Evolutionary conservation across 208 protist genomes (phyloP).

Genomic region (Tritrichomonas foetus): DNA sequence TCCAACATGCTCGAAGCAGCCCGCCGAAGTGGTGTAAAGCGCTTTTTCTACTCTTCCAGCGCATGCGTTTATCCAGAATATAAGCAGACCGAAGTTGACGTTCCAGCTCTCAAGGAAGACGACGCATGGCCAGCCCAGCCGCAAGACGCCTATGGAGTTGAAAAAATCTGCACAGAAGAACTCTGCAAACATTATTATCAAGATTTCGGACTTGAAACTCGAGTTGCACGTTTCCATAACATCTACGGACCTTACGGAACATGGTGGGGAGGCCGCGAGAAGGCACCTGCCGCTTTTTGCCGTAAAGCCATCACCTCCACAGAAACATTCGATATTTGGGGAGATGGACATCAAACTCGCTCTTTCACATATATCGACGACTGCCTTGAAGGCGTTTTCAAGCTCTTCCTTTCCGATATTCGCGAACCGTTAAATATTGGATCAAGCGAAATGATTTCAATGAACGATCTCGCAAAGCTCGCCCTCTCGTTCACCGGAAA

Average conservation of each 20-base stretch:
- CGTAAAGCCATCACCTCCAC: constrained; percentile 62
- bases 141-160: constrained; percentile 65
- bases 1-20: constrained; percentile 69
- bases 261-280: constrained; percentile 72
- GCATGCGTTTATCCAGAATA: constrained; percentile 73
- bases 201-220: constrained; percentile 56
- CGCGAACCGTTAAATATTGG: constrained; percentile 69
- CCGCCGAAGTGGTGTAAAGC: constrained; percentile 57
- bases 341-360: constrained; percentile 70
- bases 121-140: constrained; percentile 72
- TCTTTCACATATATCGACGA: constrained; percentile 72
- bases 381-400: constrained; percentile 64
- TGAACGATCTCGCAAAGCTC: constrained; percentile 68
- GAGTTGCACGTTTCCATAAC: constrained; percentile 74
- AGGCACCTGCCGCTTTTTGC: constrained; percentile 72
- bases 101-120: constrained; percentile 61
- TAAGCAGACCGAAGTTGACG: constrained; percentile 61
- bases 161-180: constrained; percentile 70
- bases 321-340: constrained; percentile 69
- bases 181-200: constrained; percentile 63
- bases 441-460: constrained; percentile 68
- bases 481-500: constrained; percentile 63
- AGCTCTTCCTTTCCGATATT: constrained; percentile 63
- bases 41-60: constrained; percentile 65
- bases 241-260: constrained; percentile 71